Percentiles rank a stretch among this genome's conserved stretches.
phyloP scores from a whole-genome alignment of 306 rosid species.

The Sicyos baderoa region DNA sequence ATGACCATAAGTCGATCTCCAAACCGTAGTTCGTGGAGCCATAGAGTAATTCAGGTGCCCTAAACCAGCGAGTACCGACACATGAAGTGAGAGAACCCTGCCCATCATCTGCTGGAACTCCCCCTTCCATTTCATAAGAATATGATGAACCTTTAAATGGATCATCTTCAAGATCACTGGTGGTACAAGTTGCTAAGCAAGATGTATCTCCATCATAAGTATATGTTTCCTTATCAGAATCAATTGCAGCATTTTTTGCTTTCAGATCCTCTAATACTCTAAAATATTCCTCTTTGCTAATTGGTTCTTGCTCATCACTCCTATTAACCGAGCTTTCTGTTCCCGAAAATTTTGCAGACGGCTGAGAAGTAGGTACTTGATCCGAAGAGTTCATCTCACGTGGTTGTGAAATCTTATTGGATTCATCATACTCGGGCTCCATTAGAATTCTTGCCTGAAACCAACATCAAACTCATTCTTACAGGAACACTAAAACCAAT shows the following conservation, averaged over 20 bases:
- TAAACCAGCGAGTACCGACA: constrained; percentile 80
- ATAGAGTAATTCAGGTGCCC: constrained; percentile 77
- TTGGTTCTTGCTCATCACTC: constrained; percentile 32
- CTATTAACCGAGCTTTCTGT: constrained; percentile 19
- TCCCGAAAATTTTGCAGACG: constrained; percentile 29
- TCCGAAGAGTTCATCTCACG: constrained; percentile 29
- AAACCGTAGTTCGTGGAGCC: constrained; percentile 66
- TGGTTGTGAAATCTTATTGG: constrained; percentile 29
- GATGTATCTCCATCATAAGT: constrained; percentile 58
- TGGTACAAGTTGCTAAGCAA: constrained; percentile 82
- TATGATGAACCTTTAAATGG: constrained; percentile 48
- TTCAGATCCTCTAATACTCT: constrained; percentile 66
- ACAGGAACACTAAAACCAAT: constrained; percentile 28
- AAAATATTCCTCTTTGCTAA: constrained; percentile 60
- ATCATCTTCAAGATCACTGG: constrained; percentile 65
- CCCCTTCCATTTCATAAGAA: constrained; percentile 53
- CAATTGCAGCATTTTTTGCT: constrained; percentile 36
- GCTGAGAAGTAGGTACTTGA: constrained; percentile 27
- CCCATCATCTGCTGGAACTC: constrained; percentile 29
- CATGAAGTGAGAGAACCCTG: constrained; percentile 64
- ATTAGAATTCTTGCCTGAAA: constrained; percentile 77
- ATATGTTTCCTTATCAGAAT: constrained; percentile 47
- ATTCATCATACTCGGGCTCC: constrained; percentile 43
- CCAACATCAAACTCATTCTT: constrained; percentile 17
- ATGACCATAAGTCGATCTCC: constrained; percentile 85